Base-by-base conservation (phyloP, 371 early-diverging fungal genomes). In the Mucor lusitanicus region DNA sequence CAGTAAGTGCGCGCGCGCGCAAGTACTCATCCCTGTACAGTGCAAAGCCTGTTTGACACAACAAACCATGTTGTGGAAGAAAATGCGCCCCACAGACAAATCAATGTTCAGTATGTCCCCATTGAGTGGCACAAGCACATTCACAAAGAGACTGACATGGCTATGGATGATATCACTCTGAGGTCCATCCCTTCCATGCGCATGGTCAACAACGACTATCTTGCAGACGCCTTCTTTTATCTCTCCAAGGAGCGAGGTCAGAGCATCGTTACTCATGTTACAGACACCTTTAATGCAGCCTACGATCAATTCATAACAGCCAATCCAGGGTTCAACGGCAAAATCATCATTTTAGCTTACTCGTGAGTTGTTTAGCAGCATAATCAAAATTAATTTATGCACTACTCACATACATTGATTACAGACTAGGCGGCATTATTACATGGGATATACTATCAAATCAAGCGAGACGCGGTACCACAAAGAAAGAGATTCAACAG, bases 161-260 rank as follows among this genome's bases (percentile, higher is more conserved):
- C 66, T 9, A 69, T 84, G 64, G 70, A 70, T 54, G 72, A 81
- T 30, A 88, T 91, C 65, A 89, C 91, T 3, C 67, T 91, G 13
- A 88, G 89, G 48, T 88, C 90, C 4, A 87, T 87, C 56, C 84
- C 89, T 7, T 80, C 88, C 5, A 81, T 89, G 12, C 82, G 91
- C 15, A 71, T 84, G 19, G 83, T 89, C 65, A 85, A 86, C 73
- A 91, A 91, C 58, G 89, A 91, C 48, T 87, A 87, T 54, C 72
- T 91, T 13, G 87, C 88, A 5, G 91, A 91, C 64, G 87, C 88
- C 5, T 68, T 91, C 13, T 90, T 78, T 69, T 91, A 84, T 32
- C 78, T 84, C 59, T 80, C 84, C 33, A 81, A 82, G 55, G 80
- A 78, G n/a, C 70, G 88, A 40, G 90, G 88, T 3, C 84, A 87